phyloP scores from a whole-genome alignment of 169 alveolate species.

The Cytauxzoon felis region DNA sequence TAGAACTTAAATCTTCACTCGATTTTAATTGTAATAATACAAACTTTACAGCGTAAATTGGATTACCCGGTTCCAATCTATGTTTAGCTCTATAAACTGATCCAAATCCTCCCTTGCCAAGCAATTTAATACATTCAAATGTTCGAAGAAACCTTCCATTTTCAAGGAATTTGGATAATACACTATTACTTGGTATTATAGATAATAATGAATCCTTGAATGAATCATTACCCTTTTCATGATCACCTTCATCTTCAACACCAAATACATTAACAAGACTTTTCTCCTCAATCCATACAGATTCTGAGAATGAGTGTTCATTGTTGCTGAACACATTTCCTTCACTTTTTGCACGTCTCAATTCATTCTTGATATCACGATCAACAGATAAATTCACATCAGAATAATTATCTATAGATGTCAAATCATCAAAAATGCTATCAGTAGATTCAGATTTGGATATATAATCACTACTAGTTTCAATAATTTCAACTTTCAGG shows the following conservation, averaged over 20 bases:
- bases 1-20: constrained; percentile 76
- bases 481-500: neutral
- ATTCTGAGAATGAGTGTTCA: constrained; percentile 2
- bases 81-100: constrained; percentile 83
- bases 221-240: neutral
- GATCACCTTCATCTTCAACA: neutral
- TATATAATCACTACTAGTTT: neutral
- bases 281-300: constrained; percentile 33
- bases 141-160: constrained; percentile 83
- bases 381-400: constrained; percentile 1
- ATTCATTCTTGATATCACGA: neutral
- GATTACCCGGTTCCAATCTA: constrained; percentile 84
- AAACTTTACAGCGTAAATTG: constrained; percentile 82
- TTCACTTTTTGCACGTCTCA: constrained; percentile 23
- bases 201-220: constrained; percentile 7
- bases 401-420: neutral
- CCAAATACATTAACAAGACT: constrained; percentile 12
- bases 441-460: neutral
- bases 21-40: constrained; percentile 75
- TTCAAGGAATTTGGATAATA: constrained; percentile 66
- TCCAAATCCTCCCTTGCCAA: constrained; percentile 88
- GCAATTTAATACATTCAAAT: constrained; percentile 74
- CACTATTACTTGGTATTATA: constrained; percentile 37
- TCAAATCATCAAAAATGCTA: neutral
- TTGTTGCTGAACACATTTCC: neutral